phyloP scores from a whole-genome alignment of 345 rosid genomes.

The Turnera subulata region DNA sequence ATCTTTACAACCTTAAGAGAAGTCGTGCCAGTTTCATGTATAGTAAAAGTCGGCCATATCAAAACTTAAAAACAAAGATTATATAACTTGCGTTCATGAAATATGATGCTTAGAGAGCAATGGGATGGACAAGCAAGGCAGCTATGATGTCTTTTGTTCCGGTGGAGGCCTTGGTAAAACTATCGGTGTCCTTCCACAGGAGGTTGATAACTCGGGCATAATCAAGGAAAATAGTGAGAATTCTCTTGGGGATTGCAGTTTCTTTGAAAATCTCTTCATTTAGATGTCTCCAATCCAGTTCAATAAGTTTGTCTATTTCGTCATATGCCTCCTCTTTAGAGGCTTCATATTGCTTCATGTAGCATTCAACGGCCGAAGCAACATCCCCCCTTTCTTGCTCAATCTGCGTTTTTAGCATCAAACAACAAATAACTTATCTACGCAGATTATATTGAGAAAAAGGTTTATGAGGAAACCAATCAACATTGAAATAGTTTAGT shows the following conservation, averaged over 20 bases:
- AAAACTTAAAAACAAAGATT: too few species aligned
- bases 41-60: too few species aligned
- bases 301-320: background rate
- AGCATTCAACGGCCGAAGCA: constrained; percentile 14
- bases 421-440: too few species aligned
- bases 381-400: constrained; percentile 11
- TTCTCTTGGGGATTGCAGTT: background rate
- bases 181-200: constrained; percentile 6
- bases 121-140: constrained; percentile 4
- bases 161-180: background rate
- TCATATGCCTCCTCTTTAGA: background rate
- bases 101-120: background rate
- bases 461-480: too few species aligned
- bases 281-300: constrained; percentile 11
- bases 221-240: background rate
- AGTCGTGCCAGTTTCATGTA: too few species aligned
- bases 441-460: too few species aligned
- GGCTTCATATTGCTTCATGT: constrained; percentile 8
- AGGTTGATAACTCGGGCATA: constrained; percentile 3
- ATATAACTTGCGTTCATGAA: too few species aligned
- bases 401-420: background rate
- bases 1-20: too few species aligned
- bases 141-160: background rate
- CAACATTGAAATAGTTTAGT: too few species aligned
- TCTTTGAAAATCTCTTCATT: constrained; percentile 6